These are phyloP conservation scores for Pythium pyrilobum DNA, from an alignment of 352 stramenopile species.

Conservation along the genomic window DNA sequence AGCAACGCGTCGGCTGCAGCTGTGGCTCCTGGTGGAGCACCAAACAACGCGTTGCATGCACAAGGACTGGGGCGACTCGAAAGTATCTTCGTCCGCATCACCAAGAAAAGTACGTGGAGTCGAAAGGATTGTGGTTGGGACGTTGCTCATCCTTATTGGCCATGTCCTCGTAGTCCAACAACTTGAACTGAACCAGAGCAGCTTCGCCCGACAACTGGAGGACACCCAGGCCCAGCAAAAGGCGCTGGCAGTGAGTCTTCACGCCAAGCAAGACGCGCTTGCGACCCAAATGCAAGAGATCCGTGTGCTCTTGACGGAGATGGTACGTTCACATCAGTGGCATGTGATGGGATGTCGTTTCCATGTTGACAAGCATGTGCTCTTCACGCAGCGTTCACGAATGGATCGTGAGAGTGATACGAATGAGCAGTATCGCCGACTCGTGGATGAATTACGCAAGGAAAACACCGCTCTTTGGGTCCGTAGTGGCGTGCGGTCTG, in stretches of 20 bases:
- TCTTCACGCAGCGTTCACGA: not conserved
- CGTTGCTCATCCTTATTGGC: not conserved
- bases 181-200: slow-evolving; percentile 62
- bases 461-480: slow-evolving; percentile 28
- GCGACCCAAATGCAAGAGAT: slow-evolving; percentile 52
- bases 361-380: not conserved
- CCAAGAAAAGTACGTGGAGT: slow-evolving; percentile 64
- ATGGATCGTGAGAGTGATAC: slow-evolving; percentile 10
- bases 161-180: slow-evolving; percentile 43
- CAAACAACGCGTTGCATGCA: slow-evolving; percentile 2
- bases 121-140: not conserved
- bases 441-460: slow-evolving; percentile 20
- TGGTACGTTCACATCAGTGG: slow-evolving; percentile 23
- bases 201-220: slow-evolving; percentile 46
- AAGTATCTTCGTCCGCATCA: slow-evolving; percentile 82
- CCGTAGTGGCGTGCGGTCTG: not conserved
- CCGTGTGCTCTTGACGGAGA: slow-evolving; percentile 34
- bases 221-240: slow-evolving; percentile 50
- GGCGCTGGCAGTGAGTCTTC: slow-evolving; percentile 1
- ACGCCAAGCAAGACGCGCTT: slow-evolving; percentile 47
- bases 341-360: not conserved
- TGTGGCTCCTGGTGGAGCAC: not conserved
- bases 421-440: slow-evolving; percentile 8
- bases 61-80: slow-evolving; percentile 67
- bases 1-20: slow-evolving; percentile 7